These are phyloP conservation scores for Leonotis leonurus DNA, from an alignment of 257 asterid species.

Conservation along the genomic window DNA sequence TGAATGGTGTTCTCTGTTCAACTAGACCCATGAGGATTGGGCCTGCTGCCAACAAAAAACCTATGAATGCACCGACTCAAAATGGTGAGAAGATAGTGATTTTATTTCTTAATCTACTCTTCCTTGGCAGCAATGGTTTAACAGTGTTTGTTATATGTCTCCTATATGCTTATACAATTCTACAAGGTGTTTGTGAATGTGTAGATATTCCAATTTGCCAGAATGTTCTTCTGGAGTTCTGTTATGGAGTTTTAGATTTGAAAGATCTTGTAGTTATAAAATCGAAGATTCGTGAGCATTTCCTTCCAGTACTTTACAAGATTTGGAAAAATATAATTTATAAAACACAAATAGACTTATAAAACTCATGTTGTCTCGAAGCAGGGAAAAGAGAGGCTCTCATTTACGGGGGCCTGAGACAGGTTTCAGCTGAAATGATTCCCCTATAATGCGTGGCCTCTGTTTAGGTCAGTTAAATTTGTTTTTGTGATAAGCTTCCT, in stretches of 20 bases:
- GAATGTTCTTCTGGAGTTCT: conserved; percentile 29
- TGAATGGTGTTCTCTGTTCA: conserved; percentile 76
- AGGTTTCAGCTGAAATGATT: conserved; percentile 87
- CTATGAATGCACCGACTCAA: conserved; percentile 40
- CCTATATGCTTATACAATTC: neutral
- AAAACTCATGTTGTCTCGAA: conserved; percentile 72
- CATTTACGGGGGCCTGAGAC: conserved; percentile 92
- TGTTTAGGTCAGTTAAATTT: conserved; percentile 77
- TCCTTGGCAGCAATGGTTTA: conserved; percentile 1
- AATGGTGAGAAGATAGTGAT: conserved; percentile 35
- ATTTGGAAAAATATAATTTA: conserved; percentile 47
- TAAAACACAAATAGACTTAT: conserved; percentile 57
- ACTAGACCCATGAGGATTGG: conserved; percentile 88
- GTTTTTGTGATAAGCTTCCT: conserved; percentile 47
- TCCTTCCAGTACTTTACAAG: conserved; percentile 55
- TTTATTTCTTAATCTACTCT: neutral
- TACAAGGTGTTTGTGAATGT: conserved; percentile 21
- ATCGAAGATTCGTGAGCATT: conserved; percentile 45
- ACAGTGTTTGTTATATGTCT: neutral
- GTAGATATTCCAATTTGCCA: conserved; percentile 17
- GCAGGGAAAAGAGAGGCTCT: conserved; percentile 97
- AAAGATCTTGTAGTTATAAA: conserved; percentile 32
- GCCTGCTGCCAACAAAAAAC: conserved; percentile 78
- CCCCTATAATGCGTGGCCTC: conserved; percentile 87
- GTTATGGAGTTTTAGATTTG: conserved; percentile 34